Percentiles rank a stretch among this genome's conserved stretches.
Evolutionary conservation across 176 grass and related monocot genomes (phyloP).

Genomic region (Cocos nucifera): DNA sequence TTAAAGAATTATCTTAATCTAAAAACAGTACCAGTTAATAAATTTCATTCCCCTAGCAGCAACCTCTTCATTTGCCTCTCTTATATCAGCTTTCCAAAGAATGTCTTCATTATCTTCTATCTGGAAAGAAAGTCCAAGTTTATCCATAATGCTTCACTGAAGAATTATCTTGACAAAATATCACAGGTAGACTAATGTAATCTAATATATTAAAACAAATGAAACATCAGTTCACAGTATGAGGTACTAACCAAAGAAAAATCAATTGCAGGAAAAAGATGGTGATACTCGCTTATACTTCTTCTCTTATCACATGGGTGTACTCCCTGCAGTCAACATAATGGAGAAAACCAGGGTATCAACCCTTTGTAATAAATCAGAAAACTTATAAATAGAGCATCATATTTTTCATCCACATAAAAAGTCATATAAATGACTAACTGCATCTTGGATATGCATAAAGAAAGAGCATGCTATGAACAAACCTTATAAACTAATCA

Average conservation of each 20-base stretch:
- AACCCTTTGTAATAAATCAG: neutral
- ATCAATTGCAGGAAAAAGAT: conserved; percentile 79
- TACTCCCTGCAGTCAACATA: conserved; percentile 47
- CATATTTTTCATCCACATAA: no score
- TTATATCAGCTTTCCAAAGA: conserved; percentile 58
- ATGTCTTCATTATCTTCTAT: conserved; percentile 83
- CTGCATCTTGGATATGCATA: no score
- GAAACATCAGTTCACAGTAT: conserved; percentile 5
- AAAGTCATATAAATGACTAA: no score
- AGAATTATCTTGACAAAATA: neutral
- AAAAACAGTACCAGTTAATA: conserved; percentile 59
- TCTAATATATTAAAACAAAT: neutral
- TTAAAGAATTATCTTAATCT: neutral
- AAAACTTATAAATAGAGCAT: no score
- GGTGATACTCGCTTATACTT: conserved; percentile 65
- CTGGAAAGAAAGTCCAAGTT: conserved; percentile 16
- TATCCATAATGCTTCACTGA: conserved; percentile 1
- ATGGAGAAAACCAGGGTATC: neutral
- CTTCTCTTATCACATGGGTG: conserved; percentile 93
- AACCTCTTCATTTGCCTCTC: conserved; percentile 60
- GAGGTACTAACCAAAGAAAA: conserved; percentile 73
- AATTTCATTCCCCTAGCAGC: conserved; percentile 74
- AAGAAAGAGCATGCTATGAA: no score
- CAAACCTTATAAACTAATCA: no score
- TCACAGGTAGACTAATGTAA: no score